Evolutionary conservation across 2,329 filamentous ascomycete species (phyloP).

Genomic region (Fusarium pilosicola): DNA sequence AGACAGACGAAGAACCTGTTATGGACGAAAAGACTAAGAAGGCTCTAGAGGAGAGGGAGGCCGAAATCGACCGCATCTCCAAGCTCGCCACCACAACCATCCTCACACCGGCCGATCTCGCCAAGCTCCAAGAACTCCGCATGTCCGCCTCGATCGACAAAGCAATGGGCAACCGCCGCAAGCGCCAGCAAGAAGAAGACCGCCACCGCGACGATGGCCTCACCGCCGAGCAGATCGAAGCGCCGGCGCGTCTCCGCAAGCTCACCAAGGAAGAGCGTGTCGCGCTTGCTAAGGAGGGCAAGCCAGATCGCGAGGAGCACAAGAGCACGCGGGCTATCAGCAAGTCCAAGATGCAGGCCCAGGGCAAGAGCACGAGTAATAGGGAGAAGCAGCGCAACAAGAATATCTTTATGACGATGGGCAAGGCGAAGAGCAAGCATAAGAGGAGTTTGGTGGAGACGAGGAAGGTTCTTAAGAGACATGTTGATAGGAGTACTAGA

Average conservation of each 20-base stretch:
- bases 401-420: constrained; percentile 98
- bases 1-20: constrained; percentile 46
- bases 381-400: constrained; percentile 96
- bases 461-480: constrained; percentile 80
- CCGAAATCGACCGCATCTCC: constrained; percentile 63
- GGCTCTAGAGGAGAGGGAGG: constrained; percentile 49
- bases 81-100: constrained; percentile 93
- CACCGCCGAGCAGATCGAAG: constrained; percentile 91
- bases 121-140: constrained; percentile 90
- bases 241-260: constrained; percentile 83
- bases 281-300: constrained; percentile 83
- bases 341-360: constrained; percentile 85
- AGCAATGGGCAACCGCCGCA: constrained; percentile 58
- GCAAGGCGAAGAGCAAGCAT: constrained; percentile 94
- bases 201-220: constrained; percentile 88
- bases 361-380: constrained; percentile 97
- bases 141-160: constrained; percentile 77
- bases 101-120: constrained; percentile 94
- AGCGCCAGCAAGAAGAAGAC: constrained; percentile 59
- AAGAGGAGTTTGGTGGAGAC: constrained; percentile 93
- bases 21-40: constrained; percentile 56
- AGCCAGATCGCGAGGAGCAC: constrained; percentile 80
- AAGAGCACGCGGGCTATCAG: constrained; percentile 85
- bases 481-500: constrained; percentile 83
- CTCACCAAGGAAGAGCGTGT: constrained; percentile 89